These are phyloP conservation scores for Kodamaea arcana DNA, from an alignment of 1,139 yeast genomes.

Conservation along the genomic window DNA sequence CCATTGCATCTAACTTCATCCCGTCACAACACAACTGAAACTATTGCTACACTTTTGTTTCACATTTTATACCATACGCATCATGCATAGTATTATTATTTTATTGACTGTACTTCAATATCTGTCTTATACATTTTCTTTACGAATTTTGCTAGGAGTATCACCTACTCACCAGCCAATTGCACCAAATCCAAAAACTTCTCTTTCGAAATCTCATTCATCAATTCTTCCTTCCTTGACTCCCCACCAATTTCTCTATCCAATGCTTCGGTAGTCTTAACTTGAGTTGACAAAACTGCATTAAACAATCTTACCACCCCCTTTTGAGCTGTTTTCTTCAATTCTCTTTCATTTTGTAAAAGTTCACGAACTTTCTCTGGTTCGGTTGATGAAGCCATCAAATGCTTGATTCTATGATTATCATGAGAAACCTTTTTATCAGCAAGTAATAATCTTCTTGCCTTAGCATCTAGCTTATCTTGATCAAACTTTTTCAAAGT, in stretches of 20 bases:
- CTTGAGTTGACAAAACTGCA: constrained; percentile 84
- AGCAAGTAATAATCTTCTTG: constrained; percentile 61
- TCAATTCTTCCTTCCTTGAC: constrained; percentile 55
- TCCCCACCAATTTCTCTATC: constrained; percentile 34
- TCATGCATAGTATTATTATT: no score
- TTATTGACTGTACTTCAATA: no score
- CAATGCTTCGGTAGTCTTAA: constrained; percentile 45
- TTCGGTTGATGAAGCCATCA: constrained; percentile 59
- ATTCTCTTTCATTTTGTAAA: constrained; percentile 64
- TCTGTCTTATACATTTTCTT: no score
- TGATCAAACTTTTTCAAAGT: constrained; percentile 70
- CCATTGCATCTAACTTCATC: no score
- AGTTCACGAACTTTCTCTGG: constrained; percentile 50
- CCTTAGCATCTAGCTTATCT: constrained; percentile 80
- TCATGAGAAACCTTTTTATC: constrained; percentile 72
- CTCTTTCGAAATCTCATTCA: constrained; percentile 82
- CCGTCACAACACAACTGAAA: no score
- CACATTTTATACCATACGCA: no score
- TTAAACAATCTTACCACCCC: constrained; percentile 93
- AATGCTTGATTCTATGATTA: constrained; percentile 60
- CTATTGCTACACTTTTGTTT: no score
- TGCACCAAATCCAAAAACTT: constrained; percentile 85
- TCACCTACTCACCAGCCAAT: constrained; percentile 62
- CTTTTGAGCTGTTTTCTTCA: constrained; percentile 83
- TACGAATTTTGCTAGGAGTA: no score